A percentile compares a stretch with the other conserved stretches of the same genome.
These are phyloP conservation scores for Lyophyllum decastes DNA, from an alignment of 768 basidiomycete species.

Conservation along the genomic window DNA sequence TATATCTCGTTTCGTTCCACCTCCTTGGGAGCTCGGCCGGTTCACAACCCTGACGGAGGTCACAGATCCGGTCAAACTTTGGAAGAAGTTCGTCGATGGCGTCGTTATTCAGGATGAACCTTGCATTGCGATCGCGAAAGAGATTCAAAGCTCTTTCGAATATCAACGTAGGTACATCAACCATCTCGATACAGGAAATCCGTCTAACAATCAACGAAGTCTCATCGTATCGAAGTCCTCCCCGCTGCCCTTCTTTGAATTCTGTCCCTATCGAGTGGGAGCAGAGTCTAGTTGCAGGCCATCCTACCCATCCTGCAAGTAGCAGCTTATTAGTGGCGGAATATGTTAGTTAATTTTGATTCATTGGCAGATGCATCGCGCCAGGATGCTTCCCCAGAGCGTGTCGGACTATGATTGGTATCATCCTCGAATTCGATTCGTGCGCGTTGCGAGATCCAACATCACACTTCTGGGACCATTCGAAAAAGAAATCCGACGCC, in stretches of 20 bases:
- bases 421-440: constrained; percentile 50
- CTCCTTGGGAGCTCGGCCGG: constrained; percentile 40
- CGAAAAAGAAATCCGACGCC: constrained; percentile 30
- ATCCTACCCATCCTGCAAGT: constrained; percentile 60
- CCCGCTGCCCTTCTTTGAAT: constrained; percentile 39
- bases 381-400: constrained; percentile 40
- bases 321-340: neutral
- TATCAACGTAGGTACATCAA: constrained; percentile 41
- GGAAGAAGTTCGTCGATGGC: constrained; percentile 44
- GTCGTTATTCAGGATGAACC: constrained; percentile 32
- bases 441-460: constrained; percentile 36
- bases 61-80: constrained; percentile 37
- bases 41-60: constrained; percentile 25
- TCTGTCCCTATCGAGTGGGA: constrained; percentile 55
- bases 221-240: constrained; percentile 39
- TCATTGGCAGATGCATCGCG: constrained; percentile 52
- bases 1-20: constrained; percentile 30
- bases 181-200: neutral
- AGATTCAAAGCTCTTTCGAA: constrained; percentile 42
- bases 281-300: constrained; percentile 58
- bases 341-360: neutral
- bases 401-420: constrained; percentile 52
- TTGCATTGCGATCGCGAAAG: constrained; percentile 36
- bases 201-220: constrained; percentile 25
- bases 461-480: constrained; percentile 46